Base-by-base conservation (phyloP, 495 filamentous ascomycete genomes). In the Xylaria scruposa region DNA sequence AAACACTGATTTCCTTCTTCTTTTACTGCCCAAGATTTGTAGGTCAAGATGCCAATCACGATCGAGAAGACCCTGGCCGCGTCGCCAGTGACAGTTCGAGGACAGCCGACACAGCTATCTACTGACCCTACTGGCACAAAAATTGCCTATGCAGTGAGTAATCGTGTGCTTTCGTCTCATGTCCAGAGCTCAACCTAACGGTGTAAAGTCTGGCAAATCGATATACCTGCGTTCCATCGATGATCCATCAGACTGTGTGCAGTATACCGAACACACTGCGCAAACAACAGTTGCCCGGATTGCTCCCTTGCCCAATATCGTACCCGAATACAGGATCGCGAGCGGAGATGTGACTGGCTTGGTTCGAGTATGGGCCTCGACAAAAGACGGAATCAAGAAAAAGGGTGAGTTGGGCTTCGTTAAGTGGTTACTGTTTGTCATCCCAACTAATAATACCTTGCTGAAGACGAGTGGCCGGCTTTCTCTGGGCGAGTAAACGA, bases 401-500 rank as follows among this genome's bases (percentile, higher is more conserved):
- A 91, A 91, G 81, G 90, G 85, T 86, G 76, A 60, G 70, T 40
- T 12, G 5, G 46, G 40, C 60, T 44, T 3, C 38, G 38, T 17
- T 38, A 15, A 17, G 36, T 19, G 3, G 13, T 24, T 21, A 21
- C 26, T 36, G 46, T 26, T 7, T 46, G 24, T 21, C 21, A 33
- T 24, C 46, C 17, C 31, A 24, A 17, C 2, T 54, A 46, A 42
- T 8, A 15, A 31, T n/a, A 21, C 13, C 13, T 47, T 5, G 10
- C 26, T 19, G n/a, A 47, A 86, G 91, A 95, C 67, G 96, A 98
- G 80, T 98, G 97, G 81, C 88, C 89, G 72, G 97, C 98, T 79
- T 94, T 98, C 74, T 95, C 93, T 64, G 97, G 96, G 42, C 91
- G 93, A 59, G 97, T 99, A 80, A 96, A 96, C 79, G 96, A 98